phyloP scores from a whole-genome alignment of 495 filamentous ascomycete species.

The Cetradonia linearis region DNA sequence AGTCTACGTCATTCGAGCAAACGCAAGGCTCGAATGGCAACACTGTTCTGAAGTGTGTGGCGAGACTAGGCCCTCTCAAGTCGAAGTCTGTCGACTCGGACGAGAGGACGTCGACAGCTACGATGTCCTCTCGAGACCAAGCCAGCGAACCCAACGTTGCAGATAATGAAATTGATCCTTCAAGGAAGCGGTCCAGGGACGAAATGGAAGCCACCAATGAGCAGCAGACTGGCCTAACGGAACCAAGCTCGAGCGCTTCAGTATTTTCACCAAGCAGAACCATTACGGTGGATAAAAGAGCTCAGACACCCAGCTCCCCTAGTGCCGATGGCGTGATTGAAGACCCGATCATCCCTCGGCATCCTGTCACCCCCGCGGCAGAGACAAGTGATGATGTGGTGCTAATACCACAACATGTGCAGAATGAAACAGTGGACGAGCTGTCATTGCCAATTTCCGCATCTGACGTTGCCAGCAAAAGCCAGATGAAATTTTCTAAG shows the following conservation, averaged over 20 bases:
- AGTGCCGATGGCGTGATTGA: not conserved
- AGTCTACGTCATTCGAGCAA: slow-evolving; percentile 1
- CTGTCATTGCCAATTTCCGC: not conserved
- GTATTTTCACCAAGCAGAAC: not conserved
- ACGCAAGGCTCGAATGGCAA: not conserved
- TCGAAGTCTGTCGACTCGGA: not conserved
- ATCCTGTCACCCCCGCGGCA: not conserved
- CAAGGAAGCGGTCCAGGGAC: not conserved
- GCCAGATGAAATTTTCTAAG: slow-evolving; percentile 6
- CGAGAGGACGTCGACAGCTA: slow-evolving; percentile 10
- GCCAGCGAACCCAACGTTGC: not conserved
- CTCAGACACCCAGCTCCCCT: not conserved
- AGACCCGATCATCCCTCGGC: not conserved
- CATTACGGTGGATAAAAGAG: not conserved
- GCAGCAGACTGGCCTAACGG: not conserved
- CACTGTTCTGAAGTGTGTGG: not conserved
- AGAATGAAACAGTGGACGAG: slow-evolving; percentile 9
- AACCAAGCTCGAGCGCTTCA: slow-evolving; percentile 7
- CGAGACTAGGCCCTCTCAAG: not conserved
- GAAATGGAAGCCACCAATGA: not conserved
- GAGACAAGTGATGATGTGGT: not conserved
- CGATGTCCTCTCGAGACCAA: not conserved
- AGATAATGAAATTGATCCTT: not conserved
- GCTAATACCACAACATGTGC: not conserved
- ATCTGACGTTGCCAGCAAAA: not conserved